Evolutionary conservation across 768 basidiomycete genomes (phyloP).

Genomic region (Gyrodon lividus): DNA sequence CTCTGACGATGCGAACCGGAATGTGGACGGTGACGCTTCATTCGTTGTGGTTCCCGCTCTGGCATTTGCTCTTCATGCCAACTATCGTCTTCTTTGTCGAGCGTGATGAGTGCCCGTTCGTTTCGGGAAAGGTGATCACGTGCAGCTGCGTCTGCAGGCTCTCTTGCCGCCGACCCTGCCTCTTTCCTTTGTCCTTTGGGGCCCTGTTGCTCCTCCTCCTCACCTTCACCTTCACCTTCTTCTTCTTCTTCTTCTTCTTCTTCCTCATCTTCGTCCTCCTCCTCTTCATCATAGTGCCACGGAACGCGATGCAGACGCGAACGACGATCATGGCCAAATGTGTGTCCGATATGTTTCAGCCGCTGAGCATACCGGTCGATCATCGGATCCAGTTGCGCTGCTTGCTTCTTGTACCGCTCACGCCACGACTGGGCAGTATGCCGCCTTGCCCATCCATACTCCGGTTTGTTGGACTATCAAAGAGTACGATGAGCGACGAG

Average conservation of each 20-base stretch:
- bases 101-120: neutral
- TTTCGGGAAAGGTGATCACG: neutral
- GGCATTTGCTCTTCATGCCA: neutral
- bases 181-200: neutral
- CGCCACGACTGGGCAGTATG: conserved; percentile 66
- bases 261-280: conserved; percentile 8
- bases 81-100: conserved; percentile 4
- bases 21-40: conserved; percentile 16
- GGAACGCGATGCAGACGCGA: conserved; percentile 5
- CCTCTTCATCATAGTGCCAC: neutral
- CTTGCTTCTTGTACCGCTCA: conserved; percentile 52
- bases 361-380: conserved; percentile 34
- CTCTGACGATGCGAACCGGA: conserved; percentile 5
- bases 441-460: conserved; percentile 36
- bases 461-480: conserved; percentile 37
- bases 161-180: neutral
- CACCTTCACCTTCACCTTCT: conserved; percentile 8
- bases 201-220: neutral
- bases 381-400: conserved; percentile 37
- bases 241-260: conserved; percentile 12
- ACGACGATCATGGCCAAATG: conserved; percentile 25
- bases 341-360: conserved; percentile 17
- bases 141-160: neutral
- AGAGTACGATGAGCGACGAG: neutral
- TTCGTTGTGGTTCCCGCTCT: conserved; percentile 1